These are phyloP conservation scores for Piper longum DNA, from an alignment of 164 flowering plant genomes.

Conservation along the genomic window DNA sequence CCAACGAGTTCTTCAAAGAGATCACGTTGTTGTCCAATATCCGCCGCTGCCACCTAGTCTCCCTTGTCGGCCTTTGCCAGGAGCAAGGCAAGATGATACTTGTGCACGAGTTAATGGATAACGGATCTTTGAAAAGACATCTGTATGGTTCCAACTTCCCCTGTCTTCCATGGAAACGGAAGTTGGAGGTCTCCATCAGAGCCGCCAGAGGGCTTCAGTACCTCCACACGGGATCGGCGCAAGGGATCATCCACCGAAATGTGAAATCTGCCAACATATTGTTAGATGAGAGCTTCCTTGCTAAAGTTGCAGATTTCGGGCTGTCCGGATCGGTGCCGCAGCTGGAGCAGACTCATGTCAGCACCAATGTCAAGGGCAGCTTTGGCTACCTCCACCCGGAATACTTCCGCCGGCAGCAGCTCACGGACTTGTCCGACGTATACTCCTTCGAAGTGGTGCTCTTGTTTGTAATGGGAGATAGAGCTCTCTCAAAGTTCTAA, in stretches of 20 bases:
- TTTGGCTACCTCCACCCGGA: conserved; percentile 19
- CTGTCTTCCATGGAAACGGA: conserved; percentile 27
- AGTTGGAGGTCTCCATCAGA: conserved; percentile 14
- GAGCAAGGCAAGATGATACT: conserved; percentile 78
- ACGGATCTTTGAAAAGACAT: conserved; percentile 57
- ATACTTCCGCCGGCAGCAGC: conserved; percentile 10
- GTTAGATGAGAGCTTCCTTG: conserved; percentile 12
- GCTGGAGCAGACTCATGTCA: conserved; percentile 12
- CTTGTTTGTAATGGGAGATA: conserved; percentile 25
- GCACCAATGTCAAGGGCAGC: conserved; percentile 18
- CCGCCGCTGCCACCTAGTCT: conserved; percentile 23
- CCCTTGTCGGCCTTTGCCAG: conserved; percentile 69
- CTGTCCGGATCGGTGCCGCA: conserved; percentile 7
- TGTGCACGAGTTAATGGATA: conserved; percentile 72
- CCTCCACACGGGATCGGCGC: conserved; percentile 15
- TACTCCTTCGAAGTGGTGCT: conserved; percentile 23
- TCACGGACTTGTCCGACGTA: conserved; percentile 18
- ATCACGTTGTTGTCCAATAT: conserved; percentile 56
- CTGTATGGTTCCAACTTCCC: conserved; percentile 40
- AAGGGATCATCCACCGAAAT: conserved; percentile 17
- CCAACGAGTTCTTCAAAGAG: conserved; percentile 71
- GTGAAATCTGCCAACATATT: conserved; percentile 19
- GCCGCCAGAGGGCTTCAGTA: conserved; percentile 18
- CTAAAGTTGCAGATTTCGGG: conserved; percentile 20
- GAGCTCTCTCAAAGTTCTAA: not conserved